Percentiles rank a stretch among this genome's conserved stretches.
Evolutionary conservation across 345 rosid genomes (phyloP).

Genomic region (Populus pruinosa): DNA sequence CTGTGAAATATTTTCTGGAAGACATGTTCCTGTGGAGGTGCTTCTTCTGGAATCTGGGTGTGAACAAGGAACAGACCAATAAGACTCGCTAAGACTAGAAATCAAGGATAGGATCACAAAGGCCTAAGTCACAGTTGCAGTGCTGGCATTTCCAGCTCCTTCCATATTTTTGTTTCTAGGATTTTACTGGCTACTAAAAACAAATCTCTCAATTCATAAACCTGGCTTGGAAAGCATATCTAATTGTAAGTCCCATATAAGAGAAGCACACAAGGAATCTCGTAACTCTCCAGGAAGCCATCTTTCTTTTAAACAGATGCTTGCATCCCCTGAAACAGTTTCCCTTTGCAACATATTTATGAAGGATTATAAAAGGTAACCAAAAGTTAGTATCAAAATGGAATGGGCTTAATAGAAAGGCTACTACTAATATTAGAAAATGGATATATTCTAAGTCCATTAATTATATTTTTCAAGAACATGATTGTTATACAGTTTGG

Average conservation of each 20-base stretch:
- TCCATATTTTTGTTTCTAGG: neutral
- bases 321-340: constrained; percentile 42
- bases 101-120: neutral
- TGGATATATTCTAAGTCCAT: too few species aligned
- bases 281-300: constrained; percentile 87
- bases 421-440: too few species aligned
- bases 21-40: constrained; percentile 47
- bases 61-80: neutral
- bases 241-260: neutral
- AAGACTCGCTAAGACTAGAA: neutral
- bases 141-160: neutral
- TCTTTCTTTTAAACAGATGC: constrained; percentile 71
- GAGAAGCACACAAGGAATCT: neutral
- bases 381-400: too few species aligned
- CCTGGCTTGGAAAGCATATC: neutral
- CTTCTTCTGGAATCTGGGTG: constrained; percentile 57
- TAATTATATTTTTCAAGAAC: too few species aligned
- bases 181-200: neutral
- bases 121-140: neutral
- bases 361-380: neutral
- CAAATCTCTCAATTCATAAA: neutral
- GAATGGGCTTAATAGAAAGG: too few species aligned
- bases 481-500: too few species aligned
- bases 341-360: constrained; percentile 41
- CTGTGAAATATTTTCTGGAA: neutral